Conservation (phyloP, 495 filamentous ascomycete genomes). For the Neurospora sp. region DNA sequence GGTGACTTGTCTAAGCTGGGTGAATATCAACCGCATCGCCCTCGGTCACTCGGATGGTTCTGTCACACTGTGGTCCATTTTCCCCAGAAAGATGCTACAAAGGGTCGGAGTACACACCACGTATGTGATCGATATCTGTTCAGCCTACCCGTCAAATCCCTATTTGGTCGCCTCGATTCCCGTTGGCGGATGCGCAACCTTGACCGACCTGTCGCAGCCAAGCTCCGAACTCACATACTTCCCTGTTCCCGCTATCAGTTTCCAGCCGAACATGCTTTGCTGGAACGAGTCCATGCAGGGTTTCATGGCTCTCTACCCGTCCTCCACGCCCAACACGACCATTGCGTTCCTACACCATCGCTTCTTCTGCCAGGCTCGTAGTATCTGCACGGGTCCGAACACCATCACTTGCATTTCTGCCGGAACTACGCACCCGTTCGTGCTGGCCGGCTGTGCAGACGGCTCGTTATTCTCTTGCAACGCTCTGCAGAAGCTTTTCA, state of each 20-base stretch:
- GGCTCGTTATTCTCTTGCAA: conserved; percentile 37
- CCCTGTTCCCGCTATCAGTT: conserved; percentile 31
- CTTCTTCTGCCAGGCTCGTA: conserved; percentile 35
- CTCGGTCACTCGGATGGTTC: conserved; percentile 40
- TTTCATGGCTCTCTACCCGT: conserved; percentile 35
- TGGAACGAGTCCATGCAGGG: conserved; percentile 39
- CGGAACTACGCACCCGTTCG: conserved; percentile 33
- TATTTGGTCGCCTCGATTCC: conserved; percentile 36
- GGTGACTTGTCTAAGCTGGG: conserved; percentile 39
- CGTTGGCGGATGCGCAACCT: conserved; percentile 33
- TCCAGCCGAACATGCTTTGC: conserved; percentile 36
- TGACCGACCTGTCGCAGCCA: conserved; percentile 36
- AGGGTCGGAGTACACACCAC: conserved; percentile 33
- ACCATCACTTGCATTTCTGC: conserved; percentile 33
- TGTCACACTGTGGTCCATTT: conserved; percentile 38
- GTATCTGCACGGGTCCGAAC: conserved; percentile 35
- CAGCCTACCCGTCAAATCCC: conserved; percentile 36
- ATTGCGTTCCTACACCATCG: conserved; percentile 35
- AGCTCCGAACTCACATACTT: conserved; percentile 37
- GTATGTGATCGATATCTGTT: conserved; percentile 37
- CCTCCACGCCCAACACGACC: conserved; percentile 35
- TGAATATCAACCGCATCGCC: conserved; percentile 36
- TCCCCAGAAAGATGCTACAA: conserved; percentile 27
- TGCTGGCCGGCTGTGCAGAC: conserved; percentile 34
- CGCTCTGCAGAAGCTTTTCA: conserved; percentile 35